Base-by-base conservation (phyloP, 140 eudicot species). In the Flaveria floridana region DNA sequence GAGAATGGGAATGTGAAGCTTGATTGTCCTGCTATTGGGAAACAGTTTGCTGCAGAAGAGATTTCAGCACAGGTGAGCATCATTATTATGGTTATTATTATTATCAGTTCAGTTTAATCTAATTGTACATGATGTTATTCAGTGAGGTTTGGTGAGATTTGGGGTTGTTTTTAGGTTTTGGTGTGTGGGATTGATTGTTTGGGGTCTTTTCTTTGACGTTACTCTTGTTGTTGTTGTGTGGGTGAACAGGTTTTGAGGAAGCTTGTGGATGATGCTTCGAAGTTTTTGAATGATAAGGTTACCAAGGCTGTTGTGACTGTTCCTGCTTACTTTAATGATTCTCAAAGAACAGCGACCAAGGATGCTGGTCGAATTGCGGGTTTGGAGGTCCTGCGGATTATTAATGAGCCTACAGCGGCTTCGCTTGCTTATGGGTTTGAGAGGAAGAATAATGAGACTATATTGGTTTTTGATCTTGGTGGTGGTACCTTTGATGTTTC, bases 361-460 rank as follows among this genome's bases (percentile, higher is more conserved):
- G 95, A 92, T 83, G 97, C 97, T 55, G 95, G 97, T 62, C 89
- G 97, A 16, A 89, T 91, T 79, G 97, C 96, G 71, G 97, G 96
- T 41, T 71, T 92, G 52, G 97, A 92, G 76, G 96, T 92, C 23
- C 90, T 89, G 3, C 88, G 97, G 39, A 92, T 92, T 34, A 89
- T 92, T 56, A 92, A 92, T 80, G 96, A 92, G 79, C 97, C 97
- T 48, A 92, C 97, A 30, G 97, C 97, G 48, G 96, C 97, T 5
- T 92, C 97, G 2, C 80, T 92, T 66, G 96, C 97, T 37, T 89
- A 92, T 83, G 97, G 97, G 28, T 92, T 92, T 58, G 96, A 92
- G 77, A 92, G 86, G 86, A 92, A 89, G 84, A 89, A 79, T 80
- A 87, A 89, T 67, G 97, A 92, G 67, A 92, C 95, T 21, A 89